Evolutionary conservation across 768 basidiomycete species (phyloP), one percentile per base, ranked within the genome.

Genomic region (Suillus decipiens): DNA sequence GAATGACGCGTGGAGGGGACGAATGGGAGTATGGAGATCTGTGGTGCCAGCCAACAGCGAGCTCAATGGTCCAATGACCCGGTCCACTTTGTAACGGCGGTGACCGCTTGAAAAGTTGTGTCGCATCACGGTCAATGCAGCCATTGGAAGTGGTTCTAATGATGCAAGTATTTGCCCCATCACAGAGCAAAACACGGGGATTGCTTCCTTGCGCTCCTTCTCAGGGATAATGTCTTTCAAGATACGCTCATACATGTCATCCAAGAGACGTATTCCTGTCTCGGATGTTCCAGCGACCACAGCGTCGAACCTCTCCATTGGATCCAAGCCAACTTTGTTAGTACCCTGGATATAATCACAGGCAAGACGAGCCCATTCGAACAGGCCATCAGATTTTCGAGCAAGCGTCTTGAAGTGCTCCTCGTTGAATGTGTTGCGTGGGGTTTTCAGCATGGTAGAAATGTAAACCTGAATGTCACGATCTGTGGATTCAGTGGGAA

Each of bases 1-100:
- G 63, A 75, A 72, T 0, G 73, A 75, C 3, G 71, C 54, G 48
- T 75, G 74, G 6, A 73, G 63, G 17, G 67, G 62, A 8, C 54
- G 62, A 36, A 72, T 62, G 5, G 66, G 60, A n/a, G 33, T 60
- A 17, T n/a, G n/a, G 9, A 4, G n/a, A 24, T 47, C 56, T 3
- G 34, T 1, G 1, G 31, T 51, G 15, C 60, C 59, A 22, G 53
- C 60, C 45, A 70, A 2, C 36, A 64, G 24, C 17, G 63, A 47
- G 1, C 61, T 57, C 10, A 64, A 10, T 1, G 17, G 22, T 19
- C 33, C 17, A 3, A 69, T 19, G 3, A 54, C 42, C n/a, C 15
- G 1, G 11, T 39, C n/a, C n/a, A n/a, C n/a, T n/a, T n/a, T n/a
- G n/a, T n/a, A n/a, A n/a, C n/a, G n/a, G n/a, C n/a, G n/a, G n/a